These are phyloP conservation scores for Russula sp. DNA, from an alignment of 768 basidiomycete genomes.

Conservation along the genomic window DNA sequence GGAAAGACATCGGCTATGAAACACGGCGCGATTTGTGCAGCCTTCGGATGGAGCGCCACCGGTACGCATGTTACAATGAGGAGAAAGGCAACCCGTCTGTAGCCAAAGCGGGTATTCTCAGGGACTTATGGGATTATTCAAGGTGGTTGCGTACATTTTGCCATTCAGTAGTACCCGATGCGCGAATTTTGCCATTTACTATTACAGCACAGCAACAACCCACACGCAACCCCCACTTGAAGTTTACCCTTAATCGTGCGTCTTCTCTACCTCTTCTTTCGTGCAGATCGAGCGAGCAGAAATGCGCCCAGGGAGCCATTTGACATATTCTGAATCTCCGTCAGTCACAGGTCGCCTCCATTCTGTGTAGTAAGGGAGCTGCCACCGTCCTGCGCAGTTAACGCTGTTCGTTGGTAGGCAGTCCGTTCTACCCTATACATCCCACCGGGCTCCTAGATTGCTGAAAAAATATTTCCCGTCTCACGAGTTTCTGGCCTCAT, in stretches of 20 bases:
- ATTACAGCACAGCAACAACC: not conserved
- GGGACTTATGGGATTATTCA: not conserved
- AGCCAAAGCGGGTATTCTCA: not conserved
- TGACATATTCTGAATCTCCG: not conserved
- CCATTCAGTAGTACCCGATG: conserved; percentile 11
- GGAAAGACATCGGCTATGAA: not conserved
- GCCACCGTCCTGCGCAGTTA: conserved; percentile 1
- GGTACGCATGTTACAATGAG: not conserved
- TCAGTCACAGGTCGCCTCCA: not conserved
- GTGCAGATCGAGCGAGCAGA: conserved; percentile 12
- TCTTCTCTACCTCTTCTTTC: not conserved
- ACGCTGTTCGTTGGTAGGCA: not conserved
- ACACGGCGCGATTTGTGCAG: not conserved
- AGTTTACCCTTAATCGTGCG: not conserved
- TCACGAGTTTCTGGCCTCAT: not conserved
- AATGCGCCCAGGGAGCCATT: not conserved
- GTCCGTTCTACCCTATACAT: not conserved
- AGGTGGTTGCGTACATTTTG: conserved; percentile 16
- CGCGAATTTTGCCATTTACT: conserved; percentile 13
- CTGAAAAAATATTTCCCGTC: not conserved
- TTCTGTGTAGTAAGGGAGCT: not conserved
- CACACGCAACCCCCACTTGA: not conserved
- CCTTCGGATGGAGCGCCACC: not conserved
- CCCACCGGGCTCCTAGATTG: not conserved
- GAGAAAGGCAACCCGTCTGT: not conserved